Percentiles rank a stretch among this genome's conserved stretches.
phyloP scores from a whole-genome alignment of 129 eudicot genomes.

The Pittosporum tobira region DNA sequence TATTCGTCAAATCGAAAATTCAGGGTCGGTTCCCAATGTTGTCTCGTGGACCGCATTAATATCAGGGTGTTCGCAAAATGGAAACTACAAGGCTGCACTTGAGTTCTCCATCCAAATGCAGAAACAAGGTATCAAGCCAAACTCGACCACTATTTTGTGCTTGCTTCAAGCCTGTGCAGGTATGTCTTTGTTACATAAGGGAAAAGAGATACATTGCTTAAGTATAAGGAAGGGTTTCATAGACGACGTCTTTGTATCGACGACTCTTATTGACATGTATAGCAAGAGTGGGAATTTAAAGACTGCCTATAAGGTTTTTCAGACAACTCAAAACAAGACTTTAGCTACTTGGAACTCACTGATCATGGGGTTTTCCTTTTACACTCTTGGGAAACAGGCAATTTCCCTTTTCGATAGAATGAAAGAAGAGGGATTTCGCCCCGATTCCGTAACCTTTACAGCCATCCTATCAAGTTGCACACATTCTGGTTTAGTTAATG shows the following conservation, averaged over 20 bases:
- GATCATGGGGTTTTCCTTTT: constrained; percentile 37
- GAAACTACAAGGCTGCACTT: constrained; percentile 24
- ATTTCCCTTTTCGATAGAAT: constrained; percentile 28
- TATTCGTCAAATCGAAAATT: constrained; percentile 20
- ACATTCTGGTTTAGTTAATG: constrained; percentile 32
- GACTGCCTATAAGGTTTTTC: constrained; percentile 28
- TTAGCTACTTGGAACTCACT: constrained; percentile 41
- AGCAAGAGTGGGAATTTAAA: constrained; percentile 35
- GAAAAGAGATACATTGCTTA: constrained; percentile 35
- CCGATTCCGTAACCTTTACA: constrained; percentile 44
- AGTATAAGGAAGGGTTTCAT: constrained; percentile 30
- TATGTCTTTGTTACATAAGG: constrained; percentile 33
- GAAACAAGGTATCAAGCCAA: constrained; percentile 29
- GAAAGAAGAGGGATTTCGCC: constrained; percentile 24
- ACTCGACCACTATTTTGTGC: constrained; percentile 28
- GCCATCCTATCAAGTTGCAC: constrained; percentile 41
- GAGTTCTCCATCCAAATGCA: constrained; percentile 29
- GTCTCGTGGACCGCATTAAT: constrained; percentile 45
- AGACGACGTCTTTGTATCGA: constrained; percentile 28
- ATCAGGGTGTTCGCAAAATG: constrained; percentile 34
- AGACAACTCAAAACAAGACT: constrained; percentile 19
- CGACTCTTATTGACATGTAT: constrained; percentile 52
- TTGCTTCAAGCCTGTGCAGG: constrained; percentile 44
- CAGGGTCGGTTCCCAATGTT: constrained; percentile 31
- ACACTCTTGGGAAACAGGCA: constrained; percentile 29